Base-by-base conservation (phyloP, 768 basidiomycete genomes). In the Leucosporidium yakuticum region DNA sequence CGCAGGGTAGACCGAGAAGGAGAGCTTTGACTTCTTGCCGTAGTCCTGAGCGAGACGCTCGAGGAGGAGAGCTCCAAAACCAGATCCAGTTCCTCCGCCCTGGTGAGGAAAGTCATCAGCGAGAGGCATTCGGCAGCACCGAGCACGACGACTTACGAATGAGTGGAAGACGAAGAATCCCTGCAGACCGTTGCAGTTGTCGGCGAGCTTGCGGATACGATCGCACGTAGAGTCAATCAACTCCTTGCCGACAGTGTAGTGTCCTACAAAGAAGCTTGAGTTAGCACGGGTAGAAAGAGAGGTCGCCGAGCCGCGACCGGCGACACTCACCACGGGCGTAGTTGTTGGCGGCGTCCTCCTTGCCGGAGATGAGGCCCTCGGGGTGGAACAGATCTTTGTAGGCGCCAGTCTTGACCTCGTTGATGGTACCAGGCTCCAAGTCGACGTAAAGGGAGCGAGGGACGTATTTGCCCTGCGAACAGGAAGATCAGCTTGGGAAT, bases 121-220 rank as follows among this genome's bases (percentile, higher is more conserved):
- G 21, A 8, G 21, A n/a, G n/a, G n/a, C 49, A 12, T 17, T 17
- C 49, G 12, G 17, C 9, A 17, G 25, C 49, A 25, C 21, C 21
- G 49, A 8, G 21, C 4, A 7, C 4, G 20, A 50, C 8, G 15
- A 50, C 49, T 14, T 21, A 50, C 55, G 79, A 99, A 98, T n/a
- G 96, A 98, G 83, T 98, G 96, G 87, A 98, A 98, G 77, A 98
- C 91, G 78, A 98, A 98, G 86, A 99, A 99, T 76, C 96, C 68
- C 81, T 99, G 96, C 55, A 99, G 87, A 78, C 96, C 96, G 60
- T 87, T 86, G 32, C 95, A 98, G 82, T 97, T 96, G 81, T 99
- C 96, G 60, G 94, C 91, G 70, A 99, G 86, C 75, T 91, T 89
- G 79, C 96, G 90, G 74, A 98, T 83, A 80, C 91, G 94, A 82